Percentiles rank a stretch among this genome's conserved stretches.
These are phyloP conservation scores for Lophium mytilinum DNA, from an alignment of 495 filamentous ascomycete genomes.

Conservation along the genomic window DNA sequence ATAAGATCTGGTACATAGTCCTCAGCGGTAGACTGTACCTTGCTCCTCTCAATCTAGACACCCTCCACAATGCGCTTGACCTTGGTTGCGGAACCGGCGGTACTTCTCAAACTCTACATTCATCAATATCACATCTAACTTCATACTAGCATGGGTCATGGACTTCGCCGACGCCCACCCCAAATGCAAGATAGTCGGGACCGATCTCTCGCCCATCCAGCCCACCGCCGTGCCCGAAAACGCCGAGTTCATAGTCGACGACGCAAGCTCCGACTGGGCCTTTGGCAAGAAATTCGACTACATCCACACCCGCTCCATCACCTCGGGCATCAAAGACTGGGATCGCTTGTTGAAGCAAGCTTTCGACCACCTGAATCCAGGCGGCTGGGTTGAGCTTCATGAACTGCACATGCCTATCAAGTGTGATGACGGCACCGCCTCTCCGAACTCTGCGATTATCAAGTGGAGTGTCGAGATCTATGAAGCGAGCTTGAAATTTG, in stretches of 20 bases:
- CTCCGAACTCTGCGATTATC: not conserved
- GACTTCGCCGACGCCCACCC: slow-evolving; percentile 11
- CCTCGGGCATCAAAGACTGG: not conserved
- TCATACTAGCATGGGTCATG: not conserved
- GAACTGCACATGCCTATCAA: slow-evolving; percentile 1
- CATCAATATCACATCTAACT: not conserved
- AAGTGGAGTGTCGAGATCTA: not conserved
- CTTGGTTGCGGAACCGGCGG: slow-evolving; percentile 23
- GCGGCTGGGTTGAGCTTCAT: not conserved
- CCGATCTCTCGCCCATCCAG: slow-evolving; percentile 1
- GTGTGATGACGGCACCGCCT: not conserved
- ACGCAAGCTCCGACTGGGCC: not conserved
- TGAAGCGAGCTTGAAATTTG: not conserved
- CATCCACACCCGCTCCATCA: not conserved
- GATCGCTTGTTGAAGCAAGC: not conserved
- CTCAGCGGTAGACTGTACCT: slow-evolving; percentile 36
- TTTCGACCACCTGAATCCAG: not conserved
- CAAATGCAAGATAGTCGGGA: slow-evolving; percentile 2
- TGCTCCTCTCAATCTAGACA: slow-evolving; percentile 32
- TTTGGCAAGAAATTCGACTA: slow-evolving; percentile 1
- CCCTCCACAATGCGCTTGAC: slow-evolving; percentile 31
- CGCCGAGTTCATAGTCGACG: not conserved
- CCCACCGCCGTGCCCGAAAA: not conserved
- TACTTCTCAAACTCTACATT: not conserved
- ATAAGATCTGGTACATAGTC: slow-evolving; percentile 35